Evolutionary conservation across 805 yeast genomes (phyloP), one percentile per base, ranked within the genome.

Genomic region (Osmozyma mogii): DNA sequence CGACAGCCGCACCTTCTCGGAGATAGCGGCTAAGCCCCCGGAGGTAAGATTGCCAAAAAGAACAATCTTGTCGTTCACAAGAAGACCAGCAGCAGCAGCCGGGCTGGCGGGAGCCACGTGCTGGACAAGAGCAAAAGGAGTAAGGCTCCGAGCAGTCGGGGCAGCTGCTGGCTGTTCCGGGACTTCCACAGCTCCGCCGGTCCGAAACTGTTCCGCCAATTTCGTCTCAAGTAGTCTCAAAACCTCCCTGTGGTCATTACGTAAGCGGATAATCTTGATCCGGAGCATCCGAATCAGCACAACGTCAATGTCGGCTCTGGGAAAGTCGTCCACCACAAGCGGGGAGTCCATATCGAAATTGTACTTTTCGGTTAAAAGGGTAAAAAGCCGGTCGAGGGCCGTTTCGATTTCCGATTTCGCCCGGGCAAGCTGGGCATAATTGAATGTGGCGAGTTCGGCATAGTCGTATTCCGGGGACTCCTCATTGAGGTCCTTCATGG

Each of bases 281-380:
- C 96, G 58, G 1, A 77, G 48, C 7, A 70, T 50, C 30, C 95
- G 59, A 9, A 85, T 63, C 13, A 60, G 46, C 10, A 85, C 73
- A 4, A 89, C 81, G 45, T 89, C 94, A 16, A 89, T 67, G 47
- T 89, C 96, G 11, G 63, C 52, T 24, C 96, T 59, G 1, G 98
- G 98, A 44, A 72, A 89, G 46, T 89, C 95, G 0, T 45, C 35
- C 0, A 80, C 72, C 2, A 83, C 54, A 34, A 89, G 53, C 0
- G 75, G 63, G 1, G 88, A 77, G 15, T 67, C 52, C 84, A 84
- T 76, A 40, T 71, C 77, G 3, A 65, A 75, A 9, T 62, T 55
- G 38, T 73, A 72, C 24, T 49, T 43, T 34, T 56, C 38, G 5
- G 44, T 38, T 15, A 83, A 58, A 9, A 61, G 45, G 17, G 59